These are phyloP conservation scores for Spathaspora sp. DNA, from an alignment of 805 yeast species.

Conservation along the genomic window DNA sequence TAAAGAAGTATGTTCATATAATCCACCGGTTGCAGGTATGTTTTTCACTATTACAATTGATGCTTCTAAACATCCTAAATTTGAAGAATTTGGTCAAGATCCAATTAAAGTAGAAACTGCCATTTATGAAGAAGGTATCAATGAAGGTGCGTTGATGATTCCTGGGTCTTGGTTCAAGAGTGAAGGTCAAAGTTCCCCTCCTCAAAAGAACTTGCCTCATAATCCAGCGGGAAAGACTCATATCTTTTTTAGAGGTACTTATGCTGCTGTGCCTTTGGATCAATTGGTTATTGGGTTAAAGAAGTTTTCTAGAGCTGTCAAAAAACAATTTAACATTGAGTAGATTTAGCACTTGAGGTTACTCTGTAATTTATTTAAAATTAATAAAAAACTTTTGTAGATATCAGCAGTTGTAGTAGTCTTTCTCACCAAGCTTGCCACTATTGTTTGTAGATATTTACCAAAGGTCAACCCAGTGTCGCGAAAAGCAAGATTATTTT, in stretches of 20 bases:
- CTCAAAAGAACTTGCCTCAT: conserved; percentile 47
- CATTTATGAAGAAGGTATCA: conserved; percentile 57
- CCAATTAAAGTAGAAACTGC: conserved; percentile 62
- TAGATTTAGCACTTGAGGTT: too few relatives aligned
- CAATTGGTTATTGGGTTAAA: conserved; percentile 57
- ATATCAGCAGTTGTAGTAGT: too few relatives aligned
- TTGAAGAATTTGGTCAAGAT: conserved; percentile 53
- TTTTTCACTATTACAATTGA: conserved; percentile 56
- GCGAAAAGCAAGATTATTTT: neutral
- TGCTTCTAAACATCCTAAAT: conserved; percentile 77
- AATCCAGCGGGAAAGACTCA: conserved; percentile 40
- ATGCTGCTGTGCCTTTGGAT: conserved; percentile 79
- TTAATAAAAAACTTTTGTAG: too few relatives aligned
- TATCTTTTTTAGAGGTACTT: conserved; percentile 81
- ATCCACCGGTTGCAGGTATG: conserved; percentile 44
- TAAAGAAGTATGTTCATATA: conserved; percentile 35
- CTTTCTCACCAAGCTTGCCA: too few relatives aligned
- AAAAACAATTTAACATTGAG: conserved; percentile 49
- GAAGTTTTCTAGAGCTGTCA: conserved; percentile 64
- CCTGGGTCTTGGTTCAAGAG: conserved; percentile 83
- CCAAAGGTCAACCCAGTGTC: too few relatives aligned
- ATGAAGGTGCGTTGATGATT: conserved; percentile 64
- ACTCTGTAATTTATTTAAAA: neutral
- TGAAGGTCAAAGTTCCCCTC: conserved; percentile 52
- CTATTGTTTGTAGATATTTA: too few relatives aligned